Evolutionary conservation across 805 yeast species (phyloP).

Genomic region (Yamadazyma phyllophila): DNA sequence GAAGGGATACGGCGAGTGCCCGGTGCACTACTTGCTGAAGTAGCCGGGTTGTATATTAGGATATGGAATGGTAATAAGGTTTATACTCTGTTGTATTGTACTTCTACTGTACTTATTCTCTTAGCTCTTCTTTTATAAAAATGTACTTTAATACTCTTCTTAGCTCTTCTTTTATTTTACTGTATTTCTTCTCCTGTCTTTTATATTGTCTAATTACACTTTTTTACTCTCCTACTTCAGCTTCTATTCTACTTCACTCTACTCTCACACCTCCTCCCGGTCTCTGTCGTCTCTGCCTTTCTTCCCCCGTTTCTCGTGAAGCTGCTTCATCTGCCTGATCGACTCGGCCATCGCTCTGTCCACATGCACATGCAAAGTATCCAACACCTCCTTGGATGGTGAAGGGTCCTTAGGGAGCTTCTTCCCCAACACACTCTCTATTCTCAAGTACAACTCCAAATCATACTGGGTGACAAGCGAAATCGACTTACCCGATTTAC

Average conservation of each 20-base stretch:
- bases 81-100: no score
- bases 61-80: no score
- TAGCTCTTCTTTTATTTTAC: no score
- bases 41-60: no score
- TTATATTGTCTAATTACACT: no score
- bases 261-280: conserved; percentile 4
- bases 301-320: conserved; percentile 40
- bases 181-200: no score
- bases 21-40: conserved; percentile 59
- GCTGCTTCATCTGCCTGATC: conserved; percentile 70
- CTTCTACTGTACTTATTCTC: no score
- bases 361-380: conserved; percentile 78
- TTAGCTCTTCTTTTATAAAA: no score
- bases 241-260: not conserved
- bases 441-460: conserved; percentile 80
- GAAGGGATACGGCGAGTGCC: conserved; percentile 84
- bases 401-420: conserved; percentile 78
- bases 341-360: conserved; percentile 93
- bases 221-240: no score
- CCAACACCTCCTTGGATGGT: conserved; percentile 72
- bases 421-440: conserved; percentile 81
- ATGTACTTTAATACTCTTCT: no score
- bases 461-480: conserved; percentile 94
- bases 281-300: conserved; percentile 28
- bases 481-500: conserved; percentile 82